Evolutionary conservation across 108 stramenopile genomes (phyloP), one percentile per base, ranked within the genome.

Genomic region (Nannochloropsis gaditana): DNA sequence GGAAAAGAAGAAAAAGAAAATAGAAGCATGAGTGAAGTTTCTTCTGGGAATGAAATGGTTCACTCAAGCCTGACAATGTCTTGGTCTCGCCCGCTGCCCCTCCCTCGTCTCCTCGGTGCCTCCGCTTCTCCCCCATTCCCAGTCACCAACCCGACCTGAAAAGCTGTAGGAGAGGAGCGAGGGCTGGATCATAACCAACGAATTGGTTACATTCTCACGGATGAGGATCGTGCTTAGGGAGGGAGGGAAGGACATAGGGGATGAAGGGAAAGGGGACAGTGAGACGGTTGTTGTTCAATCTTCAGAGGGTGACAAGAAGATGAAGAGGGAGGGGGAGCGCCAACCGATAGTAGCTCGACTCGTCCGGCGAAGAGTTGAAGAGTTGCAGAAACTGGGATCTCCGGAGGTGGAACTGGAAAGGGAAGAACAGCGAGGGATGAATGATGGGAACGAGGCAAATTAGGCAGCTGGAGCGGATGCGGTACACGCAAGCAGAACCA

Each of bases 111-210:
- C 47, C 47, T 50, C 47, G 11, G 10, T 50, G 10, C 47, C 47
- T 10, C 47, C 47, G 15, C 47, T 50, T 15, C 1, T 50, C 11
- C 47, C 47, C 15, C 15, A 15, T 50, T 50, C 8, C 43, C 21
- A 43, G 17, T 9, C 19, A 11, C 43, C 21, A 3, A 19, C 79
- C 80, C 80, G 5, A 9, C 87, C 84, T 87, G 84, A 86, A 87
- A 89, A 10, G 94, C 47, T 93, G 93, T 99, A 99, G 80, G 94
- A 95, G 21, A 99, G 90, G 17, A 99, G 94, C 19, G 96, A 96
- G 1, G 99, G 98, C 89, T 99, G 99, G 87, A 99, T 95, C 99
- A 99, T 99, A 43, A 99, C 96, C 79, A 99, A 86, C 0, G 94
- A 94, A 86, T 99, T 97, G 79, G 95, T 93, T 9, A 94, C 94